These are phyloP conservation scores for Corylus avellana DNA, from an alignment of 306 rosid genomes.

Conservation along the genomic window DNA sequence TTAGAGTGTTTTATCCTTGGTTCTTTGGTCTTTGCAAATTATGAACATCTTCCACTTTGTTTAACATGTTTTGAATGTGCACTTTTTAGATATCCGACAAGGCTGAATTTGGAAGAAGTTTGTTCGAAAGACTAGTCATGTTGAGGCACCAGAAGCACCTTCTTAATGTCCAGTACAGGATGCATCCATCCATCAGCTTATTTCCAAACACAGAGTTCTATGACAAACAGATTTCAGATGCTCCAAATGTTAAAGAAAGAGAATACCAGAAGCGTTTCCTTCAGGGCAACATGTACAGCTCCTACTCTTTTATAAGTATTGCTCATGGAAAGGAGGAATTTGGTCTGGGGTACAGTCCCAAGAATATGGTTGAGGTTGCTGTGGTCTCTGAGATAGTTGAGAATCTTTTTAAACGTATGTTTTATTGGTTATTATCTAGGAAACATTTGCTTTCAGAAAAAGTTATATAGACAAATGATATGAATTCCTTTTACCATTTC, in stretches of 20 bases:
- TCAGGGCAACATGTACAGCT: slow-evolving; percentile 26
- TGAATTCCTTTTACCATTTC: neutral
- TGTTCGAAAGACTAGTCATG: slow-evolving; percentile 43
- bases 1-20: slow-evolving; percentile 6
- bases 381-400: slow-evolving; percentile 42
- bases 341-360: slow-evolving; percentile 23
- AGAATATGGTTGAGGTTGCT: slow-evolving; percentile 54
- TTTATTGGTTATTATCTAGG: neutral
- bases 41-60: neutral
- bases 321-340: slow-evolving; percentile 42
- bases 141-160: slow-evolving; percentile 34
- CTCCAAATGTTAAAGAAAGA: slow-evolving; percentile 17
- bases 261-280: slow-evolving; percentile 25
- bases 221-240: slow-evolving; percentile 31
- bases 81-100: slow-evolving; percentile 27
- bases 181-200: slow-evolving; percentile 52
- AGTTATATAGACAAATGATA: neutral
- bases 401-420: slow-evolving; percentile 46
- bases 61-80: neutral
- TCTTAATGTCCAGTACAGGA: slow-evolving; percentile 46
- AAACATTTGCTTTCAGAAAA: neutral
- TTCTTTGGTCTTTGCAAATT: neutral
- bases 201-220: slow-evolving; percentile 44
- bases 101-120: slow-evolving; percentile 51
- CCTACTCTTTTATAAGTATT: slow-evolving; percentile 40